These are phyloP conservation scores for Huntiella moniliformis DNA, from an alignment of 2,329 filamentous ascomycete species.

Conservation along the genomic window DNA sequence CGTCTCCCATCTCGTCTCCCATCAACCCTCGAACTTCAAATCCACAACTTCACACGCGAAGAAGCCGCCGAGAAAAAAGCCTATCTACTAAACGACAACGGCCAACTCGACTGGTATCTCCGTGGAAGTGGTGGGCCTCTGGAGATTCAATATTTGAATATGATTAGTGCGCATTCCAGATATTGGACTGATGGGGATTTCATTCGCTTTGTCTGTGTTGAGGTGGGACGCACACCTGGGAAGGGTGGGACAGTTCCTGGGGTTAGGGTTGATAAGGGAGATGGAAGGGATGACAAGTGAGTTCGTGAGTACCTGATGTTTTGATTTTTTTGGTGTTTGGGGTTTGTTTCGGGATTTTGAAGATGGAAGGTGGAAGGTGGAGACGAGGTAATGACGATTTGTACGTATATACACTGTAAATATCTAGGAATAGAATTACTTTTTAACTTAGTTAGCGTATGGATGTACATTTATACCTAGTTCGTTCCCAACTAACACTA, in stretches of 20 bases:
- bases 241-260: conserved; percentile 20
- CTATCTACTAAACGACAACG: conserved; percentile 81
- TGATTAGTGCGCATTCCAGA: conserved; percentile 85
- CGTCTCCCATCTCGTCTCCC: conserved; percentile 26
- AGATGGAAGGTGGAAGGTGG: neutral
- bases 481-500: no score
- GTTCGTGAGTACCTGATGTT: neutral
- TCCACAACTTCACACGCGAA: conserved; percentile 83
- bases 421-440: no score
- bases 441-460: no score
- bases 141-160: conserved; percentile 91
- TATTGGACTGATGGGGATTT: conserved; percentile 86
- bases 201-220: conserved; percentile 72
- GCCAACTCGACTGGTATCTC: conserved; percentile 82
- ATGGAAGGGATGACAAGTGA: neutral
- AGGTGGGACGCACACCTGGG: conserved; percentile 53
- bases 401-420: neutral
- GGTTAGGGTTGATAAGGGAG: neutral
- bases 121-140: conserved; percentile 68
- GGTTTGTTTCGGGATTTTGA: neutral
- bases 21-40: conserved; percentile 72
- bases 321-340: neutral
- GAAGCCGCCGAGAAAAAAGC: conserved; percentile 83
- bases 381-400: neutral
- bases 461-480: no score